phyloP scores from a whole-genome alignment of 768 basidiomycete species.

The Dioszegia hungarica region DNA sequence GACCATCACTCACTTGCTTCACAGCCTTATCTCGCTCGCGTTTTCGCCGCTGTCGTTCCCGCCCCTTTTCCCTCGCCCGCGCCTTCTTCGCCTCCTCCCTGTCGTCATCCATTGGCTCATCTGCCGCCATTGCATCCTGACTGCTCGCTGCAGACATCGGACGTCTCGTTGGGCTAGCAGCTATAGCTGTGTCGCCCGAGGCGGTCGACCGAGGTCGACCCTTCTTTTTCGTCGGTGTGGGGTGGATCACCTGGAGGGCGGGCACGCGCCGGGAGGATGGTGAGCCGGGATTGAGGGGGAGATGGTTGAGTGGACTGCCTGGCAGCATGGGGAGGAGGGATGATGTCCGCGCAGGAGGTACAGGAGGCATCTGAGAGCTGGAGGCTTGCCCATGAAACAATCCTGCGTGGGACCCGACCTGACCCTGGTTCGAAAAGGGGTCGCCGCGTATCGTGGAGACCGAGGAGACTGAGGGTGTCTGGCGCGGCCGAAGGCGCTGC shows the following conservation, averaged over 20 bases:
- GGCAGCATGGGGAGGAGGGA: slow-evolving; percentile 1
- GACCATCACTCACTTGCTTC: slow-evolving; percentile 20
- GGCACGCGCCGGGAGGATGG: slow-evolving; percentile 2
- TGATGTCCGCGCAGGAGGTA: slow-evolving; percentile 9
- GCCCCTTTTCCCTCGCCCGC: slow-evolving; percentile 32
- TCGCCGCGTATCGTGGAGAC: neutral
- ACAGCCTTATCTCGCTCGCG: slow-evolving; percentile 33
- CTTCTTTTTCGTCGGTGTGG: slow-evolving; percentile 15
- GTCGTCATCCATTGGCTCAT: neutral
- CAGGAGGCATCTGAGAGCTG: neutral
- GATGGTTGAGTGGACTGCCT: neutral
- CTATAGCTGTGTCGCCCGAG: neutral
- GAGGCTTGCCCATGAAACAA: neutral
- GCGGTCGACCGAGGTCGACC: neutral
- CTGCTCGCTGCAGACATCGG: neutral
- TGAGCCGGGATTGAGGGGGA: neutral
- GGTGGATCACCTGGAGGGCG: slow-evolving; percentile 13
- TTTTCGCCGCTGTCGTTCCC: slow-evolving; percentile 35
- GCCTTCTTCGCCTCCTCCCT: slow-evolving; percentile 19
- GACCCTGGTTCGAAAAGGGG: neutral
- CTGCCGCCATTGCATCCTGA: neutral
- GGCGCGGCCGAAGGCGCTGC: neutral
- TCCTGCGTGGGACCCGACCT: neutral
- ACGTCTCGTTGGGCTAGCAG: neutral
- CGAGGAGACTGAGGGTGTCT: neutral